phyloP scores from a whole-genome alignment of 768 basidiomycete genomes.

The Suillus occidentalis region DNA sequence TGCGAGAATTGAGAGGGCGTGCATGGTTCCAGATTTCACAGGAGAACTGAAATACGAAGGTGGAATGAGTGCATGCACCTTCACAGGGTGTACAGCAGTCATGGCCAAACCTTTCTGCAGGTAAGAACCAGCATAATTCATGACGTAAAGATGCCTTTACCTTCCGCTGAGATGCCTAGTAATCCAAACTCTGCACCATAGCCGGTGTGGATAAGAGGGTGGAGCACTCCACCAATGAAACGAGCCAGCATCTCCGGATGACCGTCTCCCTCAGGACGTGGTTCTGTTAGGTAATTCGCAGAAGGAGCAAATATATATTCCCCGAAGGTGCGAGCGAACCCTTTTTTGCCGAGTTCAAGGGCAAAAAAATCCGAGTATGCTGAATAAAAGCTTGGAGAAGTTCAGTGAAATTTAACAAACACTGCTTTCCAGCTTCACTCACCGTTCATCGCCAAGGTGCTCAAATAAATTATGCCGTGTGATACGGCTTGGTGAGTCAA shows the following conservation, averaged over 20 bases:
- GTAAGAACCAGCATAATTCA: constrained; percentile 23
- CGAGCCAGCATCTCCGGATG: constrained; percentile 58
- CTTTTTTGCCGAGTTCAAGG: constrained; percentile 41
- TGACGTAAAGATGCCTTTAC: constrained; percentile 45
- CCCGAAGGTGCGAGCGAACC: constrained; percentile 46
- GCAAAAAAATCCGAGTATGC: constrained; percentile 60
- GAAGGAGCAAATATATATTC: constrained; percentile 53
- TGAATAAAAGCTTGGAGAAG: constrained; percentile 51
- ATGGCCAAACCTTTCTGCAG: constrained; percentile 51
- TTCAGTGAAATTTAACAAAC: constrained; percentile 1
- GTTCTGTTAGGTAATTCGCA: constrained; percentile 38
- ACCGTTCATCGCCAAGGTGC: constrained; percentile 60
- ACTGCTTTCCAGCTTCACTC: constrained; percentile 15
- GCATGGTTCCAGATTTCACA: constrained; percentile 1
- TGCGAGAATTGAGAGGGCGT: constrained; percentile 50
- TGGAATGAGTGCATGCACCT: not conserved
- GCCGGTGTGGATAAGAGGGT: constrained; percentile 65
- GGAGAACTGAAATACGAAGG: not conserved
- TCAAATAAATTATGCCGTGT: constrained; percentile 48
- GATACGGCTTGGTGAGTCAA: constrained; percentile 46
- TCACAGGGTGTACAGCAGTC: constrained; percentile 35
- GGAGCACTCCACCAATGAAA: constrained; percentile 55
- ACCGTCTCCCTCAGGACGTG: constrained; percentile 35
- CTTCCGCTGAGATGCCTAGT: constrained; percentile 62
- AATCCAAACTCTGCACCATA: constrained; percentile 63